phyloP scores from a whole-genome alignment of 495 filamentous ascomycete species.

The Hypoxylon intermedium region DNA sequence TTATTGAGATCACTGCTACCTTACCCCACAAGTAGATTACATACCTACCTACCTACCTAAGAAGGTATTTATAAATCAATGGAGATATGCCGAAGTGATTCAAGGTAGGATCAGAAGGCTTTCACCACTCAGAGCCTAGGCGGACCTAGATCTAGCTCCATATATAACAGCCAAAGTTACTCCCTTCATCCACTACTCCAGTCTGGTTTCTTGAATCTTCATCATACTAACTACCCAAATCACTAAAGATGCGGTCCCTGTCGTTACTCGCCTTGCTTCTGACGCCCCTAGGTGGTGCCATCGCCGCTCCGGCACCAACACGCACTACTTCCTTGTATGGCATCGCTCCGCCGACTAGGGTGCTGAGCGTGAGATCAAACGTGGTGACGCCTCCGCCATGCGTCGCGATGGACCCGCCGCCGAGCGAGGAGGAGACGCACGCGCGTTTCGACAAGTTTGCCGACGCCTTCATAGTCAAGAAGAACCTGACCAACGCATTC shows the following conservation, averaged over 20 bases:
- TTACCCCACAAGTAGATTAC: no score
- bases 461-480: conserved; percentile 42
- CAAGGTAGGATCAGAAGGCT: no score
- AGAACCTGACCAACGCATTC: conserved; percentile 47
- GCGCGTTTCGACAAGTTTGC: conserved; percentile 43
- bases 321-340: not conserved
- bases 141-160: no score
- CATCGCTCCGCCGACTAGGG: not conserved
- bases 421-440: conserved; percentile 34
- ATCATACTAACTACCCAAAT: not conserved
- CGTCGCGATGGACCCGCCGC: conserved; percentile 18
- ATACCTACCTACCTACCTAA: no score
- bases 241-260: not conserved
- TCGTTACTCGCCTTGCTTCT: not conserved
- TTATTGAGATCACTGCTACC: no score
- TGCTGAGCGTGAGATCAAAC: not conserved
- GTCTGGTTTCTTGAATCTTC: no score
- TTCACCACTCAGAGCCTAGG: no score
- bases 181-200: no score
- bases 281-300: not conserved
- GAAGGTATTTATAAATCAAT: no score
- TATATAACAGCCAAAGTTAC: no score
- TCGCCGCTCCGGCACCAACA: not conserved
- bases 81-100: no score
- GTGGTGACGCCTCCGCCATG: conserved; percentile 28